Evolutionary conservation across 768 basidiomycete genomes (phyloP).

Genomic region (Termitomyces sp.): DNA sequence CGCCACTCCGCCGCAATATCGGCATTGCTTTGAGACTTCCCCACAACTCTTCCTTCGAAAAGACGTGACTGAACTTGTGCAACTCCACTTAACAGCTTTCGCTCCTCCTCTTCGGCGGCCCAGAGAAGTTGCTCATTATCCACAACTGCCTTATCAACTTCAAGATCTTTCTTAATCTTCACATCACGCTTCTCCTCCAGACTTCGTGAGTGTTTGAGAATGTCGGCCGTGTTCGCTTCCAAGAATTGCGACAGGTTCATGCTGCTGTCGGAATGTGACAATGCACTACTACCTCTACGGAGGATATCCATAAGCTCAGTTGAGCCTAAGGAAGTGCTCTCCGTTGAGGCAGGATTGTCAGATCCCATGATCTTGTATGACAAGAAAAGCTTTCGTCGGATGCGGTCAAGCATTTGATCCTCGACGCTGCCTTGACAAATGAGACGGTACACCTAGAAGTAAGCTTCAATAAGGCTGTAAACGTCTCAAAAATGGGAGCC

Average conservation of each 20-base stretch:
- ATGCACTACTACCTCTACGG: slow-evolving; percentile 52
- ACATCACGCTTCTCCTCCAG: slow-evolving; percentile 38
- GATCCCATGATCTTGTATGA: slow-evolving; percentile 58
- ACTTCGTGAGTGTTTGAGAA: slow-evolving; percentile 40
- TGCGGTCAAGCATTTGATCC: slow-evolving; percentile 70
- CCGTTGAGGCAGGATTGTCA: slow-evolving; percentile 19
- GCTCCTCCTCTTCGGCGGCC: slow-evolving; percentile 52
- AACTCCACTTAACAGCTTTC: slow-evolving; percentile 43
- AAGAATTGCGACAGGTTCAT: slow-evolving; percentile 42
- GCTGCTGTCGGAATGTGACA: slow-evolving; percentile 30
- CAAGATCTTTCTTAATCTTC: slow-evolving; percentile 38
- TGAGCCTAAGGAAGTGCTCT: slow-evolving; percentile 27
- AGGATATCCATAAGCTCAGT: slow-evolving; percentile 52
- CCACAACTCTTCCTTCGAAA: slow-evolving; percentile 48
- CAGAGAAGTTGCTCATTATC: slow-evolving; percentile 22
- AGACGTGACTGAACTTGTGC: slow-evolving; percentile 54
- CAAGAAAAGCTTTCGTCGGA: slow-evolving; percentile 66
- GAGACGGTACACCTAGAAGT: slow-evolving; percentile 56
- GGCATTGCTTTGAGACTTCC: slow-evolving; percentile 28
- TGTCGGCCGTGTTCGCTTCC: slow-evolving; percentile 35
- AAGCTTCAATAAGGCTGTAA: neutral
- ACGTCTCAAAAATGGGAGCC: neutral
- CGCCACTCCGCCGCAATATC: slow-evolving; percentile 44
- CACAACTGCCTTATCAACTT: slow-evolving; percentile 10
- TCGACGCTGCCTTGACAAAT: slow-evolving; percentile 69